These are phyloP conservation scores for Elongisporangium senticosum DNA, from an alignment of 352 stramenopile genomes.

Conservation along the genomic window DNA sequence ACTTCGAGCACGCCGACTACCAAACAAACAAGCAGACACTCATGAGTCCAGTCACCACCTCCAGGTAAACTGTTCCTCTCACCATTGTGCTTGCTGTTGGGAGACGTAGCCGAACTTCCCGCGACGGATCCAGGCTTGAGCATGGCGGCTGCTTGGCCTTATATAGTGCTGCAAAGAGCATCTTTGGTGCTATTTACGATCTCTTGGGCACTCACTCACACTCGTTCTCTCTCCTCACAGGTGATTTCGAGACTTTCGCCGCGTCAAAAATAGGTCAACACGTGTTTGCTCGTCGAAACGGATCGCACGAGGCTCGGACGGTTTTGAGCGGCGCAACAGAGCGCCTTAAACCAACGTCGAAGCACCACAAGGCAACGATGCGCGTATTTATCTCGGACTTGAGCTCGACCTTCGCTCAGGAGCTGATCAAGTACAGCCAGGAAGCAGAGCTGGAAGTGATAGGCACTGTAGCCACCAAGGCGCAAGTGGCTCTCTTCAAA, in stretches of 20 bases:
- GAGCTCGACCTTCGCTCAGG: slow-evolving; percentile 43
- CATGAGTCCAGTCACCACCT: background rate
- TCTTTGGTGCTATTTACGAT: background rate
- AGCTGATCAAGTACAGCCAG: slow-evolving; percentile 50
- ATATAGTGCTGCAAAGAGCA: background rate
- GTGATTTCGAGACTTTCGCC: background rate
- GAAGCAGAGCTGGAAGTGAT: slow-evolving; percentile 65
- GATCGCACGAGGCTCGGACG: background rate
- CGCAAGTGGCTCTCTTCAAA: slow-evolving; percentile 36
- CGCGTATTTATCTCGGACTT: slow-evolving; percentile 75
- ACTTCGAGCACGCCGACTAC: slow-evolving; percentile 55
- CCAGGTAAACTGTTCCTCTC: background rate
- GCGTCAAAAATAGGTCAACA: background rate
- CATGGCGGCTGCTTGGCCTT: background rate
- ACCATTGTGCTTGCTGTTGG: slow-evolving; percentile 53
- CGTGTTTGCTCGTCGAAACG: background rate
- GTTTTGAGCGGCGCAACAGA: background rate
- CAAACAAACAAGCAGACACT: background rate
- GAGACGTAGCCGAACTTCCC: slow-evolving; percentile 10
- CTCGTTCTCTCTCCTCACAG: background rate
- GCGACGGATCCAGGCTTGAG: background rate
- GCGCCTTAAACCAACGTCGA: background rate
- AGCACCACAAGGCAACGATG: slow-evolving; percentile 20
- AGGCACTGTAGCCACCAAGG: slow-evolving; percentile 40
- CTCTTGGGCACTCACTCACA: background rate